Percentiles rank a stretch among this genome's conserved stretches.
Conservation (phyloP, 2,329 filamentous ascomycete genomes). For the Hortaea sp. region DNA sequence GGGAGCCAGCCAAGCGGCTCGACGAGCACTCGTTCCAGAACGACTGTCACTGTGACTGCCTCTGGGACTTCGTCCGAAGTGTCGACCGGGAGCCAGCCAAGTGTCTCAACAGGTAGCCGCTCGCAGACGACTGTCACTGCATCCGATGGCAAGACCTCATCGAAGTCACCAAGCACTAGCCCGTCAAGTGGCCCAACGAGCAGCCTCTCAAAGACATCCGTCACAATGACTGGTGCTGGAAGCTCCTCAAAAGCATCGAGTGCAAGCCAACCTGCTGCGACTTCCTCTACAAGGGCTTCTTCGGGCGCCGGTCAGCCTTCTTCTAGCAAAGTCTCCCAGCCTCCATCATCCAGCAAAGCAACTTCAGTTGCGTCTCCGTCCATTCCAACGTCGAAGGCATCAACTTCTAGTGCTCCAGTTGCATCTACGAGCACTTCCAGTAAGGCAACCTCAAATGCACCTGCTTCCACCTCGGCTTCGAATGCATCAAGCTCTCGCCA, state of each 20-base stretch:
- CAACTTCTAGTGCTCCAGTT: neutral
- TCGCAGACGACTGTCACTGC: neutral
- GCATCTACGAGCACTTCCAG: neutral
- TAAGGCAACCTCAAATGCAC: conserved; percentile 2
- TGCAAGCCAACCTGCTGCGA: neutral
- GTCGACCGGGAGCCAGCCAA: neutral
- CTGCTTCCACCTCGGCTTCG: neutral
- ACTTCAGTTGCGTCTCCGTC: no score
- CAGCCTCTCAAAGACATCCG: neutral
- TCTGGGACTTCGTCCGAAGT: no score
- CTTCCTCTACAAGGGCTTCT: no score
- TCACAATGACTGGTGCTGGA: neutral
- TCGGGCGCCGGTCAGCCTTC: neutral
- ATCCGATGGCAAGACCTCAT: neutral
- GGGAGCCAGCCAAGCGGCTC: neutral
- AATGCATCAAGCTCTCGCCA: neutral
- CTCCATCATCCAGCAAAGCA: neutral
- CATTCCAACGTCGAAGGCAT: no score
- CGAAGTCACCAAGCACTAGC: neutral
- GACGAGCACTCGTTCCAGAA: neutral
- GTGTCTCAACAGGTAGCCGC: neutral
- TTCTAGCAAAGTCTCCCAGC: neutral
- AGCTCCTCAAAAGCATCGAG: neutral
- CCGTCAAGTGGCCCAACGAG: no score
- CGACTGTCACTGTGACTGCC: neutral